These are phyloP conservation scores for Voacanga thouarsii DNA, from an alignment of 257 asterid genomes.

Conservation along the genomic window DNA sequence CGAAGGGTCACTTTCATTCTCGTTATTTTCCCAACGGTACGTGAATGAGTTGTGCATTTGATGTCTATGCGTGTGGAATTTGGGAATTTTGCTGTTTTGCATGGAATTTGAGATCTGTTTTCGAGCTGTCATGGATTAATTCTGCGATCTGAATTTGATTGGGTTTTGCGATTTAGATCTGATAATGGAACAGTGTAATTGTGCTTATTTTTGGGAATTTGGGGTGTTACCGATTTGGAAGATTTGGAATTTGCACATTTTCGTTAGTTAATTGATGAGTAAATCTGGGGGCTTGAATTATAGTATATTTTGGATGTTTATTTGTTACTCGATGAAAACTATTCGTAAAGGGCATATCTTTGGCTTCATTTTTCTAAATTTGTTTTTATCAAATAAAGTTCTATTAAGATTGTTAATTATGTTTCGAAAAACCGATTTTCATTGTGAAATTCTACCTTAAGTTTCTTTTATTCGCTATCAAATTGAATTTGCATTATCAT, in stretches of 20 bases:
- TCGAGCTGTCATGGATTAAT: background rate
- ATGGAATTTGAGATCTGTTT: background rate
- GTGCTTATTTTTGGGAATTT: background rate
- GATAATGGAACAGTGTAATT: slow-evolving; percentile 10
- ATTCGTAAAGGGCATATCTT: background rate
- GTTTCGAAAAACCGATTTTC: background rate
- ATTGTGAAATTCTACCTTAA: background rate
- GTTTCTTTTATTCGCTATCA: background rate
- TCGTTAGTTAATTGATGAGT: background rate
- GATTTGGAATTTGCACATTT: background rate
- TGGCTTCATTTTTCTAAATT: background rate
- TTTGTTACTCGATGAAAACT: background rate
- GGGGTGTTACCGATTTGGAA: background rate
- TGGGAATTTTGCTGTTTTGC: background rate
- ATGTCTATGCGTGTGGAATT: background rate
- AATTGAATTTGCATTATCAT: background rate
- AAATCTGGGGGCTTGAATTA: background rate
- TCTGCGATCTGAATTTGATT: slow-evolving; percentile 3
- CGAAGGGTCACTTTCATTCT: background rate
- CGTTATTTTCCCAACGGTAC: background rate
- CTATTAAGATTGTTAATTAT: background rate
- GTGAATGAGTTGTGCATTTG: background rate
- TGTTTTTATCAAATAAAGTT: background rate
- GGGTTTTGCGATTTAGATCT: slow-evolving; percentile 3
- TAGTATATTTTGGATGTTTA: background rate